These are phyloP conservation scores for Cunninghamia lanceolata DNA, from an alignment of 75 land plant genomes.

Conservation along the genomic window DNA sequence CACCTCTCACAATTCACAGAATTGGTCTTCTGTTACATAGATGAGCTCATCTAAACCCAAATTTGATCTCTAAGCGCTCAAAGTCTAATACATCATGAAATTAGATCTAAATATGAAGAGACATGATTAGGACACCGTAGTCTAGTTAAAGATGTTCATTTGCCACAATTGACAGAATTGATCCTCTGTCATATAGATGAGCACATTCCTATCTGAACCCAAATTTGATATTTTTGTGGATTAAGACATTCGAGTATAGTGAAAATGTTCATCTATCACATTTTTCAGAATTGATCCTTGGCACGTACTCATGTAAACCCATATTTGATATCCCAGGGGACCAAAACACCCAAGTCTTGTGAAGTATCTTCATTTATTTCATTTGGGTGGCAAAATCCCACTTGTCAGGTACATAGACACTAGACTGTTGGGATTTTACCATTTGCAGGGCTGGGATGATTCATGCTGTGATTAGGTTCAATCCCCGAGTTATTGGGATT, in stretches of 20 bases:
- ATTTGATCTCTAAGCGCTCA: slow-evolving; percentile 18
- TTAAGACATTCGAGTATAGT: neutral
- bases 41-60: neutral
- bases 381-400: neutral
- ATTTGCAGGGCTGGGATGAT: neutral
- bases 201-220: neutral
- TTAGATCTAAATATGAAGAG: neutral
- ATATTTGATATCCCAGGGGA: slow-evolving; percentile 20
- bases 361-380: neutral
- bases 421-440: neutral
- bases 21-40: neutral
- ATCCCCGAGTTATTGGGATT: neutral
- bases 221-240: neutral
- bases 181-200: neutral
- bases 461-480: neutral
- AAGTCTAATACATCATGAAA: neutral
- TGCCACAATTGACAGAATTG: neutral
- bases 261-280: neutral
- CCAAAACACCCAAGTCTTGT: too few species aligned
- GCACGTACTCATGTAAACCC: neutral
- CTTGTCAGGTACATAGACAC: neutral
- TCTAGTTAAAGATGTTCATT: neutral
- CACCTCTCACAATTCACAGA: neutral
- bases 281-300: neutral
- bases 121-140: too few species aligned